These are phyloP conservation scores for Bipolaris oryzae DNA, from an alignment of 2,329 filamentous ascomycete species.

Conservation along the genomic window DNA sequence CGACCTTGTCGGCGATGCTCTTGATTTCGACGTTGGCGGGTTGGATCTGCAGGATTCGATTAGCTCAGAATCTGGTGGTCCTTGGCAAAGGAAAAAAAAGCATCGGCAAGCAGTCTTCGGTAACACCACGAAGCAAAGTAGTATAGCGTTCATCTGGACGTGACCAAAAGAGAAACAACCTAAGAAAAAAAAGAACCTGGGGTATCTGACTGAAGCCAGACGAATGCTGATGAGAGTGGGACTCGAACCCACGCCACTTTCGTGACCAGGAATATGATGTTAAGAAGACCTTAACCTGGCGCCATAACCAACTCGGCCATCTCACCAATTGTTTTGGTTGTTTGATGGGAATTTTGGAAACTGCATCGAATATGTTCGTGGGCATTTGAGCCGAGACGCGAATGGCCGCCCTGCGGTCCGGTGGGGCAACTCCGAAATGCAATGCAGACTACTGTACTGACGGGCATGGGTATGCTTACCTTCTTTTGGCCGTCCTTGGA, in stretches of 20 bases:
- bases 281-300: slow-evolving; percentile 41
- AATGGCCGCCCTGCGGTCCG: slow-evolving; percentile 3
- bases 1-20: slow-evolving; percentile 73
- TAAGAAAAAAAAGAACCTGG: slow-evolving; percentile 32
- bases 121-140: not conserved
- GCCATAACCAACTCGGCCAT: slow-evolving; percentile 41
- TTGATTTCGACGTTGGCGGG: slow-evolving; percentile 81
- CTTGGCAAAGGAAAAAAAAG: not conserved
- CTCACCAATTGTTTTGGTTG: slow-evolving; percentile 15
- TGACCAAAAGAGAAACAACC: not conserved
- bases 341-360: slow-evolving; percentile 14
- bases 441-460: slow-evolving; percentile 6
- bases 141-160: not conserved
- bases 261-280: slow-evolving; percentile 44
- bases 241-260: slow-evolving; percentile 51
- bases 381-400: not conserved
- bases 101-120: not conserved
- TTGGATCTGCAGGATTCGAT: slow-evolving; percentile 63
- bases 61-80: slow-evolving; percentile 5
- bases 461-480: slow-evolving; percentile 54
- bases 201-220: slow-evolving; percentile 28
- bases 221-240: slow-evolving; percentile 50
- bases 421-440: slow-evolving; percentile 6
- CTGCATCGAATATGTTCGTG: slow-evolving; percentile 4
- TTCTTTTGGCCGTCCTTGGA: slow-evolving; percentile 68